Conservation (phyloP, 257 asterid species). For the Henckelia pumila region DNA sequence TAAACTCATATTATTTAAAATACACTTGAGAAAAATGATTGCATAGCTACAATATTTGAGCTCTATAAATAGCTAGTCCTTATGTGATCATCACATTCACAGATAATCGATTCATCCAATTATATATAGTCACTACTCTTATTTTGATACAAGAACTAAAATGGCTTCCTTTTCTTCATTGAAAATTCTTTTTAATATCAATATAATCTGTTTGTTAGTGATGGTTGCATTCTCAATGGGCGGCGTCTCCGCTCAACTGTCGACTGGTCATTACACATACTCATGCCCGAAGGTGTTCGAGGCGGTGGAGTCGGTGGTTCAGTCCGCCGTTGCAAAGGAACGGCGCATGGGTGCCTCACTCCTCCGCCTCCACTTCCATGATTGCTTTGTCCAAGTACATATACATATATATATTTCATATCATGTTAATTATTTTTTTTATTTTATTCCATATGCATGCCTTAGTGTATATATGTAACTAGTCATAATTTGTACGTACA, state of each 20-base stretch:
- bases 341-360: conserved; percentile 53
- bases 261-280: conserved; percentile 34
- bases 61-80: background rate
- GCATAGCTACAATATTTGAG: background rate
- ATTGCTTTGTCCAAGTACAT: no score
- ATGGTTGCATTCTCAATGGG: conserved; percentile 11
- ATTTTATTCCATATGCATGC: no score
- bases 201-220: conserved; percentile 13
- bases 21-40: no score
- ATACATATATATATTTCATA: no score
- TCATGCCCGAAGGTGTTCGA: conserved; percentile 41
- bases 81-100: background rate
- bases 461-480: no score
- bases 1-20: background rate
- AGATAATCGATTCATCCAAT: background rate
- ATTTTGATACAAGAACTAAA: no score
- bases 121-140: background rate
- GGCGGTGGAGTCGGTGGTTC: conserved; percentile 34
- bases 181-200: background rate
- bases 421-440: no score
- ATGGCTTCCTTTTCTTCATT: background rate
- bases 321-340: conserved; percentile 35
- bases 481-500: no score
- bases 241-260: conserved; percentile 37
- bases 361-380: conserved; percentile 44